These are phyloP conservation scores for Globisporangium cederbergense DNA, from an alignment of 352 stramenopile genomes.

Conservation along the genomic window DNA sequence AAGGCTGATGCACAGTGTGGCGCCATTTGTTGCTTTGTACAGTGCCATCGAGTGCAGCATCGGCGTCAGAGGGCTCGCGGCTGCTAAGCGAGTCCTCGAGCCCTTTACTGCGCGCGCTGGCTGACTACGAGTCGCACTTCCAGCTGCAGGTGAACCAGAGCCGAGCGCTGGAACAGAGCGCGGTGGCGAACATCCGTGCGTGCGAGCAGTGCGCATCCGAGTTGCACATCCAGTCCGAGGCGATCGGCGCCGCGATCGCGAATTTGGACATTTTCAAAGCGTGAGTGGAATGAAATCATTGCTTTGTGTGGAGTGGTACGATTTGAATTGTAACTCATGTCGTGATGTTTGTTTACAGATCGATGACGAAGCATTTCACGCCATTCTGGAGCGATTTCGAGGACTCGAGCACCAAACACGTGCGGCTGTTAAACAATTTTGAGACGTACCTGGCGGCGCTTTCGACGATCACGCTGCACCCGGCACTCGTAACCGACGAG, in stretches of 20 bases:
- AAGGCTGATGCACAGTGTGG: not conserved
- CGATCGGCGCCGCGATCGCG: conserved; percentile 66
- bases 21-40: conserved; percentile 8
- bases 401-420: conserved; percentile 45
- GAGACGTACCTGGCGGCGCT: conserved; percentile 61
- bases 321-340: not conserved
- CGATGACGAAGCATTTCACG: conserved; percentile 79
- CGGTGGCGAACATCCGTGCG: conserved; percentile 45
- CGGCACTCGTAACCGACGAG: conserved; percentile 46
- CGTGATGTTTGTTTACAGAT: conserved; percentile 17
- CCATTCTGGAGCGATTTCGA: conserved; percentile 83
- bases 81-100: conserved; percentile 77
- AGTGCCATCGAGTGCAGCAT: conserved; percentile 55
- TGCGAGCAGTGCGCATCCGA: conserved; percentile 53
- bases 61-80: conserved; percentile 61
- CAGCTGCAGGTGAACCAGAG: conserved; percentile 73
- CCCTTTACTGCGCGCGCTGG: conserved; percentile 71
- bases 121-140: conserved; percentile 82
- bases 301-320: not conserved
- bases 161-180: conserved; percentile 50
- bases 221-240: conserved; percentile 62
- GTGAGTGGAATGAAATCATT: conserved; percentile 7
- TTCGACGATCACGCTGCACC: conserved; percentile 57
- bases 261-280: conserved; percentile 82
- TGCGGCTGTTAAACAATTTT: conserved; percentile 62